Evolutionary conservation across 139 green algal species (phyloP), one percentile per base, ranked within the genome.

Genomic region (Auxenochlorella pyrenoidosa): DNA sequence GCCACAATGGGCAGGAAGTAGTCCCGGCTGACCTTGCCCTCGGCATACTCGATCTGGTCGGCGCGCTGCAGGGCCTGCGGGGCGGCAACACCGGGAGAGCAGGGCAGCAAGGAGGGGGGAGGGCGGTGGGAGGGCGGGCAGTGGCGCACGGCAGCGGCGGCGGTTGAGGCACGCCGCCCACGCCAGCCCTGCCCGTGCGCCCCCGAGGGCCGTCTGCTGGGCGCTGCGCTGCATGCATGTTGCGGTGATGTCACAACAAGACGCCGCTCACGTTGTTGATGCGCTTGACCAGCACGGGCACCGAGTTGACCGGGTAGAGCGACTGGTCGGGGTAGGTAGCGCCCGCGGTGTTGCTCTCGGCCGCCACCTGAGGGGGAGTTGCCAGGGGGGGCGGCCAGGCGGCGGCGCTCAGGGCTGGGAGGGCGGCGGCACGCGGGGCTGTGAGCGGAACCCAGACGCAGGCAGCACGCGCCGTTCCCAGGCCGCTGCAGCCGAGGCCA

Each of bases 321-420:
- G 81, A 92, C 92, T 98, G 95, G 88, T 98, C 95, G 30, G 95
- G 95, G 92, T 98, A 98, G 63, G 95, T 96, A 78, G 96, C 89
- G 38, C 72, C 65, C 0, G 93, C 90, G 13, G 86, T 93, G 90
- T 98, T 97, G 87, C 87, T 90, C 71, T 97, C 95, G 3, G 92
- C 95, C 28, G 95, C 95, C 66, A 97, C 95, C 86, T 98, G 95
- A 94, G 94, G 97, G 84, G 93, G 97, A 79, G 93, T 13, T 8
- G 54, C 15, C 2, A 13, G 18, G 54, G 15, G 54, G 15, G 54
- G 54, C 16, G 54, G 54, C 15, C 15, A 22, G 12, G 54, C 54
- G n/a, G n/a, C n/a, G n/a, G n/a, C n/a, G n/a, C 54, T 28, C 15
- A 13, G 38, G 40, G 72, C 34, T 58, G 40, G 30, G 22, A 24